Evolutionary conservation across 768 basidiomycete genomes (phyloP), one percentile per base, ranked within the genome.

Genomic region (Paxillus involutus): DNA sequence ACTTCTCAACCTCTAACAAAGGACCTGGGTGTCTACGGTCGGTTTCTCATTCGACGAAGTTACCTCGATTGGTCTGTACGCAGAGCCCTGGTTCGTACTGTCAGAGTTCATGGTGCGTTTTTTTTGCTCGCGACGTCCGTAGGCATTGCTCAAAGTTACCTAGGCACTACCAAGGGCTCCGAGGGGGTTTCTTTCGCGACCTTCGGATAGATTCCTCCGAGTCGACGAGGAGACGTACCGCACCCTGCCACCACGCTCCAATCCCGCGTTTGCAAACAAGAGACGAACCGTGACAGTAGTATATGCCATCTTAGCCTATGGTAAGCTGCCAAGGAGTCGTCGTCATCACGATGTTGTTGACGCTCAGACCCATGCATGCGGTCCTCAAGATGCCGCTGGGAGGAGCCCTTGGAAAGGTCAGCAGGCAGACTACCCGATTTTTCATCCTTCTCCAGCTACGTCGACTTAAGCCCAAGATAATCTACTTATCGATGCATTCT

Each of bases 141-240:
- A 6, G 16, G 48, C 7, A 30, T 37, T 12, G 39, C 29, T 42
- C 7, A 44, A 44, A 32, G 40, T 14, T 30, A 40, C 17, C 24
- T 17, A 64, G 86, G 86, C 29, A 79, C 85, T 6, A 83, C 89
- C 57, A 79, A 81, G 61, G 88, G 88, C 14, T 86, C 87, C 0
- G 85, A 88, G 62, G 68, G 71, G 44, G 1, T 72, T 84, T 0
- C 51, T 82, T 8, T 52, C 51, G 0, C 68, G 59, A 47, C 62
- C 61, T 2, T 21, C 21, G 21, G 57, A 64, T 3, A 68, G 78
- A 3, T 76, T 69, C 63, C 71, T 89, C 5, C 21, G 21, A 21
- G 21, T 21, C 21, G 74, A 79, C 47, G 65, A 67, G 35, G 56
- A 64, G 0, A 60, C 71, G 0, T 89, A 89, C 60, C 60, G 72